These are phyloP conservation scores for Curvularia sp. DNA, from an alignment of 2,329 filamentous ascomycete species.

Conservation along the genomic window DNA sequence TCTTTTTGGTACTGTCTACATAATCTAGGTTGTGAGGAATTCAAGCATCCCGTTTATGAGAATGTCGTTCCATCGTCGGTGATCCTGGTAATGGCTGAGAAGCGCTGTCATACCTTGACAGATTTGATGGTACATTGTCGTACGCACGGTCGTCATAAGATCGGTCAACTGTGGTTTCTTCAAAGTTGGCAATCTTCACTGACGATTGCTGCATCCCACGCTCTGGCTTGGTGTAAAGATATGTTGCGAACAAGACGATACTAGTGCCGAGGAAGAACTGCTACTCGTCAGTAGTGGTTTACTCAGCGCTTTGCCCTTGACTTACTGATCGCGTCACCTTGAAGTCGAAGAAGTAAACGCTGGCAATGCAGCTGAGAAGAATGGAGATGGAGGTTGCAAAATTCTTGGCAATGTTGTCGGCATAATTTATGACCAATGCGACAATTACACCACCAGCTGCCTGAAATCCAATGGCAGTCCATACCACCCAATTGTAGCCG, in stretches of 20 bases:
- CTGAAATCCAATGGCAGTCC: slow-evolving; percentile 83
- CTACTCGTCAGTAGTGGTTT: slow-evolving; percentile 11
- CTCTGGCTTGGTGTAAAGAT: slow-evolving; percentile 78
- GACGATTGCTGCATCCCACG: slow-evolving; percentile 62
- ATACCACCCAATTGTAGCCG: slow-evolving; percentile 92
- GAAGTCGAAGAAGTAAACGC: slow-evolving; percentile 85
- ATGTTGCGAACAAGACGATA: slow-evolving; percentile 81
- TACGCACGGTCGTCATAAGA: slow-evolving; percentile 23
- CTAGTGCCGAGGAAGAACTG: slow-evolving; percentile 84
- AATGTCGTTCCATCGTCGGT: slow-evolving; percentile 34
- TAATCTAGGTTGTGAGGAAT: neutral
- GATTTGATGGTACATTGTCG: slow-evolving; percentile 17
- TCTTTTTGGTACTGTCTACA: neutral
- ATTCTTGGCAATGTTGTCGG: slow-evolving; percentile 91
- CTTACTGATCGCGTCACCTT: slow-evolving; percentile 63
- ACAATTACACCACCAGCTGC: slow-evolving; percentile 85
- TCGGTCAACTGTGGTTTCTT: slow-evolving; percentile 71
- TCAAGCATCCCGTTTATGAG: slow-evolving; percentile 38
- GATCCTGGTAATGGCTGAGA: slow-evolving; percentile 32
- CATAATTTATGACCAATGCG: slow-evolving; percentile 80
- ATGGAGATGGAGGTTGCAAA: slow-evolving; percentile 94
- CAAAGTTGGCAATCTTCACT: slow-evolving; percentile 74
- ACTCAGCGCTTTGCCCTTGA: neutral
- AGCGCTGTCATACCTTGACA: slow-evolving; percentile 18
- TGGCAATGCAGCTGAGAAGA: slow-evolving; percentile 83